phyloP scores from a whole-genome alignment of 163 green algal genomes.

The Smithsoniella earleae region DNA sequence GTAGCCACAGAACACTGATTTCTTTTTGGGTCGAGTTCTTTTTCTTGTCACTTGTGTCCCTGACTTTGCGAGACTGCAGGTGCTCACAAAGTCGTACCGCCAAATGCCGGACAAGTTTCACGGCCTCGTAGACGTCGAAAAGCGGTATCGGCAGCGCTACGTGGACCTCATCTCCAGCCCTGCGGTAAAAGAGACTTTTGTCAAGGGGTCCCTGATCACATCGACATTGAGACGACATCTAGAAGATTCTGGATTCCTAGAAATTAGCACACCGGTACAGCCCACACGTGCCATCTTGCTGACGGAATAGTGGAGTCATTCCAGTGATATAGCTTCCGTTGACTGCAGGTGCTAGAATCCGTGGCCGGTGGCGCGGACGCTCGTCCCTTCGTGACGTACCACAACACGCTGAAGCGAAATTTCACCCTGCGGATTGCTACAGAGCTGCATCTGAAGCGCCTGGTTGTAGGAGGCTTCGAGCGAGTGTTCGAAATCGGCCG shows the following conservation, averaged over 20 bases:
- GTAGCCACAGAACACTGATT: neutral
- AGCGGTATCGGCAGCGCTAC: constrained; percentile 83
- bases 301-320: no score
- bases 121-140: constrained; percentile 89
- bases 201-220: constrained; percentile 63
- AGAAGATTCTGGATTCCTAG: constrained; percentile 72
- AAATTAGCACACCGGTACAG: constrained; percentile 39
- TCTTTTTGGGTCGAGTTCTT: neutral
- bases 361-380: constrained; percentile 86
- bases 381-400: constrained; percentile 87
- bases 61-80: constrained; percentile 36
- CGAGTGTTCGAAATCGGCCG: constrained; percentile 90
- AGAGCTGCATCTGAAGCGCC: constrained; percentile 92
- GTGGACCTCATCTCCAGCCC: constrained; percentile 89
- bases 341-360: constrained; percentile 63
- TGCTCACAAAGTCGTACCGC: constrained; percentile 91
- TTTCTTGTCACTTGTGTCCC: neutral
- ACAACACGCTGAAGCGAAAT: constrained; percentile 76
- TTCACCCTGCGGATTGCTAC: constrained; percentile 92
- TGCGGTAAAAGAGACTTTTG: constrained; percentile 65
- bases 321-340: neutral
- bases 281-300: no score
- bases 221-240: constrained; percentile 69
- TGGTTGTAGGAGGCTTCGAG: constrained; percentile 82
- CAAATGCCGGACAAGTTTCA: constrained; percentile 98